Conservation (phyloP, 1,139 yeast species). For the Saccharomyces hybrid region DNA sequence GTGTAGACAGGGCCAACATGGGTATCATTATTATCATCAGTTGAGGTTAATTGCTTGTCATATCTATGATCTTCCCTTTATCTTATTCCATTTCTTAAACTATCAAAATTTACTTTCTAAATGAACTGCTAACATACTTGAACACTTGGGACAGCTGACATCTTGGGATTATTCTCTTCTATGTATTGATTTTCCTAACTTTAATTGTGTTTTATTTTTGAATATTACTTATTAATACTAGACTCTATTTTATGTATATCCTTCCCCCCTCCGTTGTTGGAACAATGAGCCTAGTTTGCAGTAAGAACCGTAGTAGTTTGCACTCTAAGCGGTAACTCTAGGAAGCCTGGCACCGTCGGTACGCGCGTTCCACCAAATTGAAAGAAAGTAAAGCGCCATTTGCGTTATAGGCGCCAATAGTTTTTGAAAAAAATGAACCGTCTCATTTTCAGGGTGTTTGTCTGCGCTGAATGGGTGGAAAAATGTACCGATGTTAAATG, state of each 20-base stretch:
- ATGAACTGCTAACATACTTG: conserved; percentile 44
- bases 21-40: not conserved
- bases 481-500: too few relatives aligned
- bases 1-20: not conserved
- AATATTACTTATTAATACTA: too few relatives aligned
- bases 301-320: too few relatives aligned
- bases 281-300: not conserved
- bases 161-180: conserved; percentile 24
- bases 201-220: not conserved
- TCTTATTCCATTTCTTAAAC: not conserved
- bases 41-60: not conserved
- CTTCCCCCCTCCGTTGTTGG: not conserved
- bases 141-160: conserved; percentile 59
- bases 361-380: too few relatives aligned
- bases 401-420: not conserved
- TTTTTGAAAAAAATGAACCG: not conserved
- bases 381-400: too few relatives aligned
- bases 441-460: not conserved
- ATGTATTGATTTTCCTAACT: too few relatives aligned
- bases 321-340: not conserved
- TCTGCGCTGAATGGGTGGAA: too few relatives aligned
- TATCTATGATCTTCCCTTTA: not conserved
- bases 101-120: not conserved
- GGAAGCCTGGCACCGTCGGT: not conserved
- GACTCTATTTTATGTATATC: not conserved